Conservation (phyloP, 306 rosid genomes). For the Luffa aegyptiaca region DNA sequence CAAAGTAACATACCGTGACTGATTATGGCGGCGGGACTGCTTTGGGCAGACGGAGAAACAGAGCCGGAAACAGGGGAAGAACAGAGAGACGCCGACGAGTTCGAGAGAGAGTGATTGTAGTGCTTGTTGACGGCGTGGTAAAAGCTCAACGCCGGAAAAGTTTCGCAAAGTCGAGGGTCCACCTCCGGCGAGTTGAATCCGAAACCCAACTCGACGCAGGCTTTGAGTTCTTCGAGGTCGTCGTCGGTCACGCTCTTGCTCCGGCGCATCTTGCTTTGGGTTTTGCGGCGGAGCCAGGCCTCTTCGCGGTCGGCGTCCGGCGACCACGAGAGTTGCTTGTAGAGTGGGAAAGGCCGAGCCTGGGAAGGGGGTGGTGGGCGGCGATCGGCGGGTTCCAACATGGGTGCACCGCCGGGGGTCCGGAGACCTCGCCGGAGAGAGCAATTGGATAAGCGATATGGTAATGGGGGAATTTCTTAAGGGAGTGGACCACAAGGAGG, state of each 20-base stretch:
- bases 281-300: slow-evolving; percentile 80
- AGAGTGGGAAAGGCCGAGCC: slow-evolving; percentile 32
- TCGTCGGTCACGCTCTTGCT: slow-evolving; percentile 81
- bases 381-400: not conserved
- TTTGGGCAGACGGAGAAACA: not conserved
- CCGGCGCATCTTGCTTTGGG: slow-evolving; percentile 50
- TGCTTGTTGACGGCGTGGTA: slow-evolving; percentile 67
- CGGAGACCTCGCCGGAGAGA: slow-evolving; percentile 56
- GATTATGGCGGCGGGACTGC: slow-evolving; percentile 31
- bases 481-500: not conserved
- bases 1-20: not conserved
- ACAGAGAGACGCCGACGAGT: slow-evolving; percentile 13
- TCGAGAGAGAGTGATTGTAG: slow-evolving; percentile 34
- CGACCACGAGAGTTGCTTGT: slow-evolving; percentile 87
- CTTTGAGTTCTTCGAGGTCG: slow-evolving; percentile 81
- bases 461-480: not conserved
- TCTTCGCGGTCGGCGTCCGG: slow-evolving; percentile 75
- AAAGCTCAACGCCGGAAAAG: slow-evolving; percentile 74
- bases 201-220: slow-evolving; percentile 81
- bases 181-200: slow-evolving; percentile 63
- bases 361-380: not conserved
- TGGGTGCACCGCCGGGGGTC: slow-evolving; percentile 50
- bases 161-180: slow-evolving; percentile 57
- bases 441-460: not conserved
- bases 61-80: slow-evolving; percentile 36